Conservation (phyloP, 164 flowering plant species). For the Magnolia sinica region DNA sequence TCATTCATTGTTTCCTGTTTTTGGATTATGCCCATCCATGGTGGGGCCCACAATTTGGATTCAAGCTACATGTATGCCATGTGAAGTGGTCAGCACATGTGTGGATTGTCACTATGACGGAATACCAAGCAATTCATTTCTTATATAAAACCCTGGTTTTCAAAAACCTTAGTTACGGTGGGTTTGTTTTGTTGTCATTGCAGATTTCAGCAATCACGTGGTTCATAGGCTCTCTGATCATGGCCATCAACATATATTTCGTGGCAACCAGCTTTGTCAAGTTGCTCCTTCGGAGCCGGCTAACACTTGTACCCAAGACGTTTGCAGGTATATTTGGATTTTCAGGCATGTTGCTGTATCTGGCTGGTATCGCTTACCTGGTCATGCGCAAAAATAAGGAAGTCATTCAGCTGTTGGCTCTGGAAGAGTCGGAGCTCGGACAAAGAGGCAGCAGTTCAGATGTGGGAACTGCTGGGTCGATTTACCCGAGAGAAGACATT, state of each 20-base stretch:
- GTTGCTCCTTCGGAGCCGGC: slow-evolving; percentile 48
- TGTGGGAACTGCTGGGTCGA: slow-evolving; percentile 12
- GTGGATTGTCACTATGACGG: too few relatives aligned
- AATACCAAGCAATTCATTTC: too few relatives aligned
- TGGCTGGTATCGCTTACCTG: slow-evolving; percentile 67
- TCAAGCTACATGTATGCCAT: too few relatives aligned
- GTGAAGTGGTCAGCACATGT: too few relatives aligned
- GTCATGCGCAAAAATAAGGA: slow-evolving; percentile 55
- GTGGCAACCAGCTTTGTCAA: slow-evolving; percentile 53
- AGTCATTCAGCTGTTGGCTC: slow-evolving; percentile 40
- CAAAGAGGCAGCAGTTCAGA: slow-evolving; percentile 15
- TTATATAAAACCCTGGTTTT: too few relatives aligned
- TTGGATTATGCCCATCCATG: too few relatives aligned
- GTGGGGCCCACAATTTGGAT: too few relatives aligned
- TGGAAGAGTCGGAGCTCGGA: slow-evolving; percentile 28
- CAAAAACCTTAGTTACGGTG: too few relatives aligned
- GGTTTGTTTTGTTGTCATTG: neutral
- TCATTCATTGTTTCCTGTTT: too few relatives aligned
- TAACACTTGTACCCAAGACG: slow-evolving; percentile 29
- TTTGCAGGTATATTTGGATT: slow-evolving; percentile 68
- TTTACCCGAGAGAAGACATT: slow-evolving; percentile 68
- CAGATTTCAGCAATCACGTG: slow-evolving; percentile 78
- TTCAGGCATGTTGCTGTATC: slow-evolving; percentile 52
- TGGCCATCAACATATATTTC: slow-evolving; percentile 76
- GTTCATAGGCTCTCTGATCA: slow-evolving; percentile 71